Evolutionary conservation across 2,329 filamentous ascomycete genomes (phyloP).

Genomic region (Dryadomyces quercivorus): DNA sequence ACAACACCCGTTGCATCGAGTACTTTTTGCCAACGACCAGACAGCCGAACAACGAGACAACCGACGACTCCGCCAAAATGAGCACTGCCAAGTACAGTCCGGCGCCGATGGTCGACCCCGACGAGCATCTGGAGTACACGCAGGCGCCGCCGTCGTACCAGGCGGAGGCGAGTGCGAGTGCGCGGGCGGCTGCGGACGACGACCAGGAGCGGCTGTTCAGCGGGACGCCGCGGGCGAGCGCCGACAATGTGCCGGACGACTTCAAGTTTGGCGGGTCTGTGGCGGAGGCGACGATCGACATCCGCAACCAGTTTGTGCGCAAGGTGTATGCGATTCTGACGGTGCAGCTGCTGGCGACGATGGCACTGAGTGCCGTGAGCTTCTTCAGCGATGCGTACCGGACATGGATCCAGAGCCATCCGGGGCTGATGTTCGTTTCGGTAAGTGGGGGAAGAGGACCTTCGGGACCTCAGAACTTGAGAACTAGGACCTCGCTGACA

Average conservation of each 20-base stretch:
- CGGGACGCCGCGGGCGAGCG: conserved; percentile 61
- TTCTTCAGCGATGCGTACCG: conserved; percentile 77
- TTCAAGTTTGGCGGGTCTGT: conserved; percentile 98
- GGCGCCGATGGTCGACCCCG: conserved; percentile 76
- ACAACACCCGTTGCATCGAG: too few relatives aligned
- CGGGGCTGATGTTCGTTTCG: conserved; percentile 76
- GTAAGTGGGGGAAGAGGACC: too few relatives aligned
- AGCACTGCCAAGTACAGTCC: conserved; percentile 69
- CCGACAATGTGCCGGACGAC: conserved; percentile 90
- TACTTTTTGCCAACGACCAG: too few relatives aligned
- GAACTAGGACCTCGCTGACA: too few relatives aligned
- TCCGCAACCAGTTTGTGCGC: conserved; percentile 91
- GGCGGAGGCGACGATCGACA: conserved; percentile 85
- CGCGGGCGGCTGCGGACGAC: conserved; percentile 40
- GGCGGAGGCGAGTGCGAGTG: conserved; percentile 31
- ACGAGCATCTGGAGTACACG: conserved; percentile 53
- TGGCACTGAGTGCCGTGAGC: conserved; percentile 65
- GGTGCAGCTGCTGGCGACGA: conserved; percentile 81
- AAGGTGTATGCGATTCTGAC: conserved; percentile 98
- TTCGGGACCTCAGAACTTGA: too few relatives aligned
- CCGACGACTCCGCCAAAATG: too few relatives aligned
- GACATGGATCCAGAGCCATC: conserved; percentile 73
- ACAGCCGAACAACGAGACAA: too few relatives aligned
- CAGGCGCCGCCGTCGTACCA: conserved; percentile 77
- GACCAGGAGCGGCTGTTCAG: conserved; percentile 46